Percentiles rank a stretch among this genome's conserved stretches.
Conservation (phyloP, 345 rosid genomes). For the Lenwebbia sp. region DNA sequence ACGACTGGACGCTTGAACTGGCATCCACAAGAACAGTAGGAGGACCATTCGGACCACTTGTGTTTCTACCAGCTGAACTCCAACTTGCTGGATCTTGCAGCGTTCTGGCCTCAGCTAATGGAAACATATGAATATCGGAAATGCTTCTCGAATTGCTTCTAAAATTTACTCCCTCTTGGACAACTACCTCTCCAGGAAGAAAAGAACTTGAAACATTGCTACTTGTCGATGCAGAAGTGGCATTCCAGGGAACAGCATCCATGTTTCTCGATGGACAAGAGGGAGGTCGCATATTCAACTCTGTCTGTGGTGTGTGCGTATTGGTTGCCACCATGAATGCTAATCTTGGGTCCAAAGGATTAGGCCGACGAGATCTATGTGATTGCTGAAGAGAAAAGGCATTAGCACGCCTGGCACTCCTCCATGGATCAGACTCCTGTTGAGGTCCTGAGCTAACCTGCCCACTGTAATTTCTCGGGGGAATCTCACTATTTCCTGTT, state of each 20-base stretch:
- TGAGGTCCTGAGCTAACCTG: constrained; percentile 37
- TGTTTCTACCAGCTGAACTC: constrained; percentile 45
- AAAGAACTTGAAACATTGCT: constrained; percentile 30
- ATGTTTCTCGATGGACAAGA: constrained; percentile 40
- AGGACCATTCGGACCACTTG: constrained; percentile 24
- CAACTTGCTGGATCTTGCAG: constrained; percentile 57
- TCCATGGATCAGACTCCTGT: constrained; percentile 36
- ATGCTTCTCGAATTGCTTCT: constrained; percentile 42
- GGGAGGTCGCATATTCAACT: constrained; percentile 26
- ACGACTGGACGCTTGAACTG: constrained; percentile 38
- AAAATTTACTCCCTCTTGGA: constrained; percentile 33
- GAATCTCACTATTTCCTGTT: constrained; percentile 20
- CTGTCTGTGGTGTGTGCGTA: constrained; percentile 29
- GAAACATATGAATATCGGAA: constrained; percentile 44
- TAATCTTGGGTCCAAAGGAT: constrained; percentile 38
- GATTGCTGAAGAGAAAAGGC: constrained; percentile 27
- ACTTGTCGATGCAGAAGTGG: constrained; percentile 36
- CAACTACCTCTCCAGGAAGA: constrained; percentile 30
- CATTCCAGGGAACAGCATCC: constrained; percentile 42
- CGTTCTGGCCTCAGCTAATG: constrained; percentile 31
- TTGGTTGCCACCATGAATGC: constrained; percentile 15
- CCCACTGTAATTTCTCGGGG: constrained; percentile 29
- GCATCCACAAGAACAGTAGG: constrained; percentile 31
- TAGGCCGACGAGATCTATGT: constrained; percentile 24
- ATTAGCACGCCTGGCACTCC: constrained; percentile 27